Evolutionary conservation across 768 basidiomycete species (phyloP).

Genomic region (Kwoniella heveanensis): DNA sequence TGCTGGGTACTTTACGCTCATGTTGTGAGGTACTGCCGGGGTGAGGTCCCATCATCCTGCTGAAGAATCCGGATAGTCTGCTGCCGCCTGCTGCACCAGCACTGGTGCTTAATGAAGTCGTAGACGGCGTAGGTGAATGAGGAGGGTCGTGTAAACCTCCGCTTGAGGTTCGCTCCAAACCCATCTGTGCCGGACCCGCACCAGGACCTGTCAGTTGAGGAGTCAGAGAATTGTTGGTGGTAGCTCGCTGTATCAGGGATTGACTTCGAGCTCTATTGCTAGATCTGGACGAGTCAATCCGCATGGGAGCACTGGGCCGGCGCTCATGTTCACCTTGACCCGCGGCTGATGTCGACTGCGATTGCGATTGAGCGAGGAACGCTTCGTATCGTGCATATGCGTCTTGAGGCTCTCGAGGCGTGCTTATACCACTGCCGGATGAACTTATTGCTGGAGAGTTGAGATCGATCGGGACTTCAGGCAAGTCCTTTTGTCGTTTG

Average conservation of each 20-base stretch:
- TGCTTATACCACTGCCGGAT: neutral
- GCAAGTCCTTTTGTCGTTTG: neutral
- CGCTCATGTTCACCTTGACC: conserved; percentile 35
- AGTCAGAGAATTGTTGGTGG: conserved; percentile 40
- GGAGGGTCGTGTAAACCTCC: neutral
- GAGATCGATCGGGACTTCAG: conserved; percentile 5
- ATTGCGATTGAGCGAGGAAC: conserved; percentile 63
- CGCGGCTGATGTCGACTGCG: conserved; percentile 54
- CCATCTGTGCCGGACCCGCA: conserved; percentile 2
- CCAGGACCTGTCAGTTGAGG: conserved; percentile 58
- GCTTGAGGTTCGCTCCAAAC: neutral
- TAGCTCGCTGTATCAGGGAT: conserved; percentile 14
- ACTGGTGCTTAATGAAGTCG: conserved; percentile 5
- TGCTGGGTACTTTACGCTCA: conserved; percentile 58
- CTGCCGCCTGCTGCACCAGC: conserved; percentile 21
- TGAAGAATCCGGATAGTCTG: conserved; percentile 42
- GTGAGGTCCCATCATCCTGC: conserved; percentile 33
- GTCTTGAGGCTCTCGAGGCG: conserved; percentile 64
- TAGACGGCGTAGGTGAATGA: conserved; percentile 16
- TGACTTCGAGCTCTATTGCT: conserved; percentile 12
- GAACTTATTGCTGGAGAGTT: conserved; percentile 1
- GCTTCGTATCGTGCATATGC: conserved; percentile 87
- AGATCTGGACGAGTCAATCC: neutral
- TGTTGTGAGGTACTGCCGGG: neutral
- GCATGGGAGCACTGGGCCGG: neutral